Base-by-base conservation (phyloP, 345 rosid species). In the Syzygium oleosum region DNA sequence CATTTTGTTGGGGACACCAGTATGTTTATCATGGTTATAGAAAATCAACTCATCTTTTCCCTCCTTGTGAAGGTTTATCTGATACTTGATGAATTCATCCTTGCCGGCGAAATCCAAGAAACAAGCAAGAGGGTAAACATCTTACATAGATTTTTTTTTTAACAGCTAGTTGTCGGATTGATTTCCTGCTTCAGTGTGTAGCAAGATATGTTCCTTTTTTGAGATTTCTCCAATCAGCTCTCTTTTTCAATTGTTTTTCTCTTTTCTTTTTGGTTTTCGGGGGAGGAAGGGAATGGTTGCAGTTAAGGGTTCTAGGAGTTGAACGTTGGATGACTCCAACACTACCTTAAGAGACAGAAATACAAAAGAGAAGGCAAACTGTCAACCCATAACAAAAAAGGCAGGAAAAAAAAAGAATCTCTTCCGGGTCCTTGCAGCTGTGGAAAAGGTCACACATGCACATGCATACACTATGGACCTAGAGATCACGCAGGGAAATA, bases 41-140 rank as follows among this genome's bases (percentile, higher is more conserved):
- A 84, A 51, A 11, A 6, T 51, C 61, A 68, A 43, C 55, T 23
- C 80, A 51, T 53, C 52, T 46, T 86, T 86, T 73, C 59, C 12
- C 85, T 14, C 41, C 27, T 38, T 73, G 43, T 63, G 51, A 88
- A 96, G 98, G 99, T 97, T 31, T 97, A 97, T 92, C 91, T 97
- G 90, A 95, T 97, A 87, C 99, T 97, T n/a, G 99, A 96, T 83
- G 99, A 97, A 88, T 97, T 97, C 94, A 97, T 97, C 91, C 99
- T 97, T 88, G 99, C 98, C 31, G 99, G 99, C n/a, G 99, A 97
- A 90, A 98, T 97, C 38, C 99, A 97, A 94, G 99, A 97, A 94
- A 98, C 99, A 88, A 98, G 99, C 96, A 98, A 97, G 92, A 95
- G 93, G 97, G 99, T 97, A 88, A 84, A 41, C 84, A 17, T 53